These are phyloP conservation scores for Colletotrichum tabaci DNA, from an alignment of 2,329 filamentous ascomycete genomes.

Conservation along the genomic window DNA sequence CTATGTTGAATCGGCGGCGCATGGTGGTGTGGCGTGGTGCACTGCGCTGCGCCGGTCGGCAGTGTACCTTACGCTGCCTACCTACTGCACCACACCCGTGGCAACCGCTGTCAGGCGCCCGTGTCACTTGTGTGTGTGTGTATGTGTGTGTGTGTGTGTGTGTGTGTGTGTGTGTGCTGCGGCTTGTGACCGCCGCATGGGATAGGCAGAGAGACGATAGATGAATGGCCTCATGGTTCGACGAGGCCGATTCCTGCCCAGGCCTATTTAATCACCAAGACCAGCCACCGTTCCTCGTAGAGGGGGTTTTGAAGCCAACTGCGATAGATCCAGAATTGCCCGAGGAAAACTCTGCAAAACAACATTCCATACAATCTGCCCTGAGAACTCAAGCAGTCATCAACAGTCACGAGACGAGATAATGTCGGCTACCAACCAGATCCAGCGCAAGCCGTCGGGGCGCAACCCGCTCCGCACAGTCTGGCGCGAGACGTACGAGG, in stretches of 20 bases:
- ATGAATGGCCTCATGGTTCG: background rate
- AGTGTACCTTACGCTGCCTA: too few species aligned
- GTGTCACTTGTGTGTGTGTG: too few species aligned
- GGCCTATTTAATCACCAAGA: background rate
- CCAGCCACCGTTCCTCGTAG: too few species aligned
- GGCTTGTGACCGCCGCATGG: conserved; percentile 9
- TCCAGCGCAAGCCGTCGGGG: conserved; percentile 68
- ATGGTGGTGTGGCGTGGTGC: background rate
- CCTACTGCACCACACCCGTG: background rate
- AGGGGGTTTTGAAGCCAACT: too few species aligned
- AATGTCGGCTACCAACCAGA: conserved; percentile 74
- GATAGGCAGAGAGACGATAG: background rate
- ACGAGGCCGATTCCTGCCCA: background rate
- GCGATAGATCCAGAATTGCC: too few species aligned
- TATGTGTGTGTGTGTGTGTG: background rate
- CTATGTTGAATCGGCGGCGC: too few species aligned
- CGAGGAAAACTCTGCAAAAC: background rate
- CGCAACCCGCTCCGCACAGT: conserved; percentile 45
- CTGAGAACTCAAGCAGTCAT: background rate
- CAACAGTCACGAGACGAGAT: conserved; percentile 5
- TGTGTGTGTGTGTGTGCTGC: conserved; percentile 7
- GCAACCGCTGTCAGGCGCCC: conserved; percentile 25
- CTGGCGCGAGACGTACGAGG: conserved; percentile 53
- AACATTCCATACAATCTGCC: too few species aligned
- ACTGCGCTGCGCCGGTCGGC: background rate